These are phyloP conservation scores for Cystoisospora suis DNA, from an alignment of 169 alveolate genomes.

Conservation along the genomic window DNA sequence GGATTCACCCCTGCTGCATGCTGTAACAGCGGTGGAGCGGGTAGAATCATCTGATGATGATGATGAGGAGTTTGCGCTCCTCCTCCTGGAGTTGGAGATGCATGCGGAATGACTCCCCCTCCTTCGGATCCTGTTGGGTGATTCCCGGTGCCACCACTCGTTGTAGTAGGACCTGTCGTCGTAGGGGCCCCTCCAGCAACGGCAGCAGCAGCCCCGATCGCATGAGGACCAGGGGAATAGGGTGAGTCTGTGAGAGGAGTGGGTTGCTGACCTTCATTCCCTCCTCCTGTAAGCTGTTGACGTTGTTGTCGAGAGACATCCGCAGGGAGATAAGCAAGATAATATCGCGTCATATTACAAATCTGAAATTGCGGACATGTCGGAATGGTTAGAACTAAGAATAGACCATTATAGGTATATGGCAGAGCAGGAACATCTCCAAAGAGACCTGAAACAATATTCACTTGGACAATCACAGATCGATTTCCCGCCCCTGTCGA, in stretches of 20 bases:
- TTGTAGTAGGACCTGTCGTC: neutral
- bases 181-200: neutral
- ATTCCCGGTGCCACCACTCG: no score
- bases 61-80: neutral
- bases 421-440: conserved; percentile 80
- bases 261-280: neutral
- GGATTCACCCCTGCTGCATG: neutral
- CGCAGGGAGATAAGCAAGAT: conserved; percentile 75
- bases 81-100: neutral
- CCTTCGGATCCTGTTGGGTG: no score
- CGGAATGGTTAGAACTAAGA: conserved; percentile 78
- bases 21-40: neutral
- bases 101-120: no score
- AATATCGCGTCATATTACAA: conserved; percentile 77
- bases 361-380: conserved; percentile 80
- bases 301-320: conserved; percentile 14
- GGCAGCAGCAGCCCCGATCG: neutral
- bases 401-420: conserved; percentile 81
- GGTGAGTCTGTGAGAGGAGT: neutral
- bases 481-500: neutral
- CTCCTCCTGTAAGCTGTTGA: neutral
- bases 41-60: neutral
- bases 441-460: conserved; percentile 80
- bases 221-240: neutral
- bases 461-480: conserved; percentile 74